Evolutionary conservation across 164 flowering plant genomes (phyloP).

Genomic region (Vitis vinifera): ASM3070453v1 NC_081820.1:22210001-22210500

Average conservation of each 20-base stretch:
- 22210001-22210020: no score
- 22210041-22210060: neutral
- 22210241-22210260: conserved; percentile 55
- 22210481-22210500: neutral
- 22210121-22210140: no score
- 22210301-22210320: conserved; percentile 34
- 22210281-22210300: conserved; percentile 86
- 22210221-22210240: conserved; percentile 35
- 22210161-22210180: no score
- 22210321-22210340: conserved; percentile 38
- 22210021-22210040: neutral
- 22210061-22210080: neutral
- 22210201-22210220: conserved; percentile 31
- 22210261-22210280: conserved; percentile 70
- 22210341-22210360: conserved; percentile 56
- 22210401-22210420: neutral
- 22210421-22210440: neutral
- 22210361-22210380: conserved; percentile 43
- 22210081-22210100: no score
- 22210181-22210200: neutral
- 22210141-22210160: no score
- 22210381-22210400: neutral
- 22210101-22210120: no score
- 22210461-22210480: neutral
- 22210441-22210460: neutral